Base-by-base conservation (phyloP, 2,329 filamentous ascomycete genomes). In the Aspergillus hiratsukae region DNA sequence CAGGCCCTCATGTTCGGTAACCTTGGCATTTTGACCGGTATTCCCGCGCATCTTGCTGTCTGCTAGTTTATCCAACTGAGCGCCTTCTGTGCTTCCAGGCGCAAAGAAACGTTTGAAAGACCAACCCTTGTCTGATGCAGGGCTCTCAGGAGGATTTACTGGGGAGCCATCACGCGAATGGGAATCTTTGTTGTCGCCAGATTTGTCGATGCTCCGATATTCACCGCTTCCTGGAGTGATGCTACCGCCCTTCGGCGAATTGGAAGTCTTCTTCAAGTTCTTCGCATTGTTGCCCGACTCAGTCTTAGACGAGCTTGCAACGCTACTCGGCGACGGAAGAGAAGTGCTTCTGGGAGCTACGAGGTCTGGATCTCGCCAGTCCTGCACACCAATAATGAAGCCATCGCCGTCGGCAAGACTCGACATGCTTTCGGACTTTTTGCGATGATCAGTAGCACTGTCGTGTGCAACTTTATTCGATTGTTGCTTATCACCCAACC, bases 321-420 rank as follows among this genome's bases (percentile, higher is more conserved):
- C 53, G 25, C 58, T 62, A 57, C 59, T 74, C 43, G 64, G 62
- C n/a, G 58, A 61, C 19, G 59, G 57, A 23, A 61, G 57, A 28
- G 59, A 55, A 37, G 62, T 70, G 56, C 62, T 67, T 50, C 73
- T 72, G 41, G 75, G 69, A 1, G 79, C 80, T 23, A 90, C 78
- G 19, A 91, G 76, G 69, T 91, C 89, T 5, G 89, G 87, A 69
- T 94, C 90, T 62, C 89, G 83, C 90, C 90, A 93, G 69, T 94
- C 90, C 62, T 94, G 88, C 11, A 91, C 85, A n/a, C 89, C 90
- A 65, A 93, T 92, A 48, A 89, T 81, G 69, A 92, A 93, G 55
- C 81, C 83, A 69, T 91, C 87, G 49, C 77, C 69, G 61, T 75
- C 75, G 10, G 64, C 56, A 43, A 64, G 64, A 21, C 64, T 63